Base-by-base conservation (phyloP, 768 basidiomycete genomes). In the Phlebiopsis flavidoalba region DNA sequence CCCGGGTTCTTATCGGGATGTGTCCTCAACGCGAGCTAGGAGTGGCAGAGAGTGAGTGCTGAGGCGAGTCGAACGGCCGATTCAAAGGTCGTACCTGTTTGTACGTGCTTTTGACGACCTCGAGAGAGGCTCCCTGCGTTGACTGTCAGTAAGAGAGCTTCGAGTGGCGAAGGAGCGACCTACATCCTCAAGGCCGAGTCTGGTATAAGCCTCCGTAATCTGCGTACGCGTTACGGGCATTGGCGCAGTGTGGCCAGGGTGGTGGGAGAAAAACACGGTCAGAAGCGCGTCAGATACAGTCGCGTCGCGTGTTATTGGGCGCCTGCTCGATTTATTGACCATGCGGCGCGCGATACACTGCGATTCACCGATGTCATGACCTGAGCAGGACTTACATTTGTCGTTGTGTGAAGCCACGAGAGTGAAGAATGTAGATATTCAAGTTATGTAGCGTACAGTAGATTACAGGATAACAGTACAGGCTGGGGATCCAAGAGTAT, bases 1-100 rank as follows among this genome's bases (percentile, higher is more conserved):
- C 79, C 80, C 0, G 79, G 84, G 60, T 90, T 90, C 74, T 90
- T 91, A 74, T 90, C 89, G 8, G 90, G 89, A 73, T 91, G 90
- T 0, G 83, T 87, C 19, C 78, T 78, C 22, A 89, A 74, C 5
- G 88, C 88, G 57, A 85, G 75, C 84, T 88, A 58, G 19, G 47
- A 10, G 37, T 19, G 31, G 52, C 47, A 40, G n/a, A 49, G 2
- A 8, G 57, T 31, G 58, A 7, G 33, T 22, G 12, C 22, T 33
- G 47, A 52, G n/a, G 31, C 43, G 22, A 21, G 21, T 11, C 36
- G 50, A 26, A 58, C 55, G 35, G 53, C 43, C 22, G 37, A 24
- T 8, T 33, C 48, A 33, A 50, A 58, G n/a, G 21, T 48, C 66
- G 21, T 47, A 84, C 89, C 79, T 87, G 84, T 69, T 82, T 89